A percentile compares a stretch with the other conserved stretches of the same genome.
phyloP scores from a whole-genome alignment of 345 rosid species.

The Erucastrum elatum region DNA sequence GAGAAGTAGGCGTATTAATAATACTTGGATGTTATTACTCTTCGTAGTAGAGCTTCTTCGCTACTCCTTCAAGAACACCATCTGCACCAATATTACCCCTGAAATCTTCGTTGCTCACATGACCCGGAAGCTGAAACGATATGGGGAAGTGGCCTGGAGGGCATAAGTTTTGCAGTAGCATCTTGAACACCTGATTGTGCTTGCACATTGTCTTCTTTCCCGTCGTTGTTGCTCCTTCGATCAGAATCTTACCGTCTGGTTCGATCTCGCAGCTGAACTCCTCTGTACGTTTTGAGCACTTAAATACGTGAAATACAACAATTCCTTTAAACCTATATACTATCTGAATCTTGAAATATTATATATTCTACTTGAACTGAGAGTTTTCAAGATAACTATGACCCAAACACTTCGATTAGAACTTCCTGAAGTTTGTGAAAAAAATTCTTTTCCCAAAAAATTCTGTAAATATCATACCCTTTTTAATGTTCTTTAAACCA shows the following conservation, averaged over 20 bases:
- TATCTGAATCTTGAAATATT: conserved; percentile 7
- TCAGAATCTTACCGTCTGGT: conserved; percentile 59
- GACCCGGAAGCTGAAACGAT: conserved; percentile 75
- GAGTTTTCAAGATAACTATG: not conserved
- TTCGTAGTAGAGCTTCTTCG: conserved; percentile 53
- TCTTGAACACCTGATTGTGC: conserved; percentile 57
- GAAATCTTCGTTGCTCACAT: conserved; percentile 55
- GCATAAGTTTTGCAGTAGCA: conserved; percentile 67
- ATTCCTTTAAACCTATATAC: not conserved
- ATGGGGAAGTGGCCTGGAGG: conserved; percentile 76
- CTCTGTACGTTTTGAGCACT: conserved; percentile 46
- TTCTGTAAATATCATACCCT: not conserved
- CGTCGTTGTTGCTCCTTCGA: conserved; percentile 68
- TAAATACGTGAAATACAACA: conserved; percentile 27
- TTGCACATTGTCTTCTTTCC: conserved; percentile 70
- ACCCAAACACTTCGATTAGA: not conserved
- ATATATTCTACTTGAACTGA: not conserved
- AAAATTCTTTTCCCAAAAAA: too few relatives aligned
- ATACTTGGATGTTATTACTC: not conserved
- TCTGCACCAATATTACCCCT: conserved; percentile 50
- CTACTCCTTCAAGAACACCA: conserved; percentile 74
- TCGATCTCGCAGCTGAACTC: conserved; percentile 66
- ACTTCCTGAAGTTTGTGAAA: not conserved
- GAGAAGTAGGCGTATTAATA: too few relatives aligned
- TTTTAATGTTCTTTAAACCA: too few relatives aligned